Evolutionary conservation across 2,329 filamentous ascomycete genomes (phyloP), one percentile per base, ranked within the genome.

Genomic region (Coniochaeta hoffmannii): DNA sequence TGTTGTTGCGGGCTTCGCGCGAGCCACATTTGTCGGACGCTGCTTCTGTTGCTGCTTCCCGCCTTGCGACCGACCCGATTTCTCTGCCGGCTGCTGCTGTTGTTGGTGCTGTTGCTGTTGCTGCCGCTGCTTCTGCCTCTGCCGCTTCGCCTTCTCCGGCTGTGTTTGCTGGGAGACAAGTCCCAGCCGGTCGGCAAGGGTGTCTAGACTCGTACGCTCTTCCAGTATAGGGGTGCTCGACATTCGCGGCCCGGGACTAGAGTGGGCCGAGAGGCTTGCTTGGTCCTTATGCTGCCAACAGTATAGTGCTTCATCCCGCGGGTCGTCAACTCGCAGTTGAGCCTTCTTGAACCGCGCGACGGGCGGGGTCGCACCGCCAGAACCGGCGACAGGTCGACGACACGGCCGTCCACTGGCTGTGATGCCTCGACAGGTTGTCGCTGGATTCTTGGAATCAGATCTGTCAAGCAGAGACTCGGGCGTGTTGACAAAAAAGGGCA

Each of bases 271-370:
- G 56, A 69, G 64, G 61, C 68, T 66, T 55, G 90, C 90, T 70
- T 99, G 94, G 56, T 94, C 90, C 68, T 89, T 92, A 74, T 99
- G 94, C 69, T 97, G 91, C 88, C 89, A 96, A 76, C 93, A 97
- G 73, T 91, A 97, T 52, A 86, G 80, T n/a, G 73, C 76, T 58
- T 83, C 79, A 50, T 82, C 78, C 56, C 75, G 72, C 2, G 80
- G 77, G 58, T 83, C 78, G 55, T 75, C 72, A 6, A 74, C 71
- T 63, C 73, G 68, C 14, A 71, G 64, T 22, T 64, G 60, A 58
- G 66, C 56, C 65, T 67, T 57, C 59, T 62, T 66, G 9, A 57
- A 41, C 35, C 54, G 57, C 53, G 61, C 63, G 57, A 59, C 64
- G 58, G 58, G 62, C 57, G 61, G 58, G 63, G 66, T 68, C 53